Conservation (phyloP, 2,329 filamentous ascomycete species). For the Apiospora aurea region DNA sequence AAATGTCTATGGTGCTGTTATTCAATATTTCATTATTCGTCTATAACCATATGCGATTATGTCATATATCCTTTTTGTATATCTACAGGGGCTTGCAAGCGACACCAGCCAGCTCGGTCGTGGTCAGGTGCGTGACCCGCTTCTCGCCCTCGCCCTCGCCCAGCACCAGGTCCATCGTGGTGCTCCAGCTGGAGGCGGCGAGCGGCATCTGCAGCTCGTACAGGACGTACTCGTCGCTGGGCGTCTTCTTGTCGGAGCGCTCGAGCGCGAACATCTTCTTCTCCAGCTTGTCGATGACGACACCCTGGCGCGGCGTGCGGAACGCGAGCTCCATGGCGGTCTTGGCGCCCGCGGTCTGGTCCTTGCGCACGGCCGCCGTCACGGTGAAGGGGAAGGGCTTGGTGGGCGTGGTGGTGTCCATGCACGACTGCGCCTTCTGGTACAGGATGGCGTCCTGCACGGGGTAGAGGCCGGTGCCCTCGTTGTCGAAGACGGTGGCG, state of each 20-base stretch:
- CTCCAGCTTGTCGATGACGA: background rate
- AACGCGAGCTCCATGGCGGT: constrained; percentile 22
- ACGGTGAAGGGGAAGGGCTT: constrained; percentile 23
- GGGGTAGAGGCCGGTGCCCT: constrained; percentile 38
- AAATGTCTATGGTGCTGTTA: background rate
- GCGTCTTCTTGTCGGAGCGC: background rate
- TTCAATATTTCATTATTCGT: background rate
- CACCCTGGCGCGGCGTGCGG: background rate
- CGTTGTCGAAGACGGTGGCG: constrained; percentile 36
- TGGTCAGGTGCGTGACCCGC: background rate
- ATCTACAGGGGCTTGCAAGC: background rate
- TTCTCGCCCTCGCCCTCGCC: background rate
- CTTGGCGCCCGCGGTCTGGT: background rate
- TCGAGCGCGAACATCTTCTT: background rate
- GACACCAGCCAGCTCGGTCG: background rate
- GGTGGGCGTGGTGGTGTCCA: constrained; percentile 26
- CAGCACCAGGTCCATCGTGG: constrained; percentile 5
- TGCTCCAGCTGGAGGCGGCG: background rate
- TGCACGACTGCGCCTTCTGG: constrained; percentile 38
- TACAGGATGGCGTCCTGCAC: constrained; percentile 39
- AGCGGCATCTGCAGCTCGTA: constrained; percentile 18
- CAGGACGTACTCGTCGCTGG: constrained; percentile 13
- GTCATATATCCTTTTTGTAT: background rate
- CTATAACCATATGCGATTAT: background rate
- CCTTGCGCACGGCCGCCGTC: constrained; percentile 25